A percentile compares a stretch with the other conserved stretches of the same genome.
Conservation (phyloP, 805 yeast species). For the Wickerhamiella allomyrinae region DNA sequence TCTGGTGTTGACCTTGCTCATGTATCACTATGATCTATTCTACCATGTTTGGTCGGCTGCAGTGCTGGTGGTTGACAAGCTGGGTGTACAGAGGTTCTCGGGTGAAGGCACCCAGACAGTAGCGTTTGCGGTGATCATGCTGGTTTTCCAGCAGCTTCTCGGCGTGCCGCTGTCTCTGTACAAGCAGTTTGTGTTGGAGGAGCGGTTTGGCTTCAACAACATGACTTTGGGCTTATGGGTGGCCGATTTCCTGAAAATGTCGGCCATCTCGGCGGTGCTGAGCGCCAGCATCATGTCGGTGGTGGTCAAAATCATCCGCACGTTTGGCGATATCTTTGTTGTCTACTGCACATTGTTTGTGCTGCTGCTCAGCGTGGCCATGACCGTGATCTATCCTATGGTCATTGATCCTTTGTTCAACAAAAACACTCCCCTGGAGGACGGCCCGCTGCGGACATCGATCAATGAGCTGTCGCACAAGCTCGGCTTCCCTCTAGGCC, state of each 20-base stretch:
- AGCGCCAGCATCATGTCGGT: constrained; percentile 64
- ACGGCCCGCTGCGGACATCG: constrained; percentile 70
- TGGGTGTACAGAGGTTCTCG: constrained; percentile 25
- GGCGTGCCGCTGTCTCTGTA: constrained; percentile 62
- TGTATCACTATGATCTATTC: constrained; percentile 46
- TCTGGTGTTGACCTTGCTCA: constrained; percentile 40
- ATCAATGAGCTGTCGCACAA: constrained; percentile 66
- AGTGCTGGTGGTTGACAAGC: constrained; percentile 5
- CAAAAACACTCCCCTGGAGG: constrained; percentile 77
- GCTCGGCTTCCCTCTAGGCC: constrained; percentile 73
- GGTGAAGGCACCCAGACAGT: constrained; percentile 63
- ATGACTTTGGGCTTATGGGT: constrained; percentile 59
- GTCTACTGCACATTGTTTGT: constrained; percentile 64
- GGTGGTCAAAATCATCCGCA: constrained; percentile 66
- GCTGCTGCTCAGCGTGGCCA: constrained; percentile 54
- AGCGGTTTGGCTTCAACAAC: constrained; percentile 86
- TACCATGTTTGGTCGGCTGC: constrained; percentile 49
- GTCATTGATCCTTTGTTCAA: constrained; percentile 87
- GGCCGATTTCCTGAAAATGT: constrained; percentile 52
- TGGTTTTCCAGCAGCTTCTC: constrained; percentile 36
- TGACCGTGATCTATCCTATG: constrained; percentile 66
- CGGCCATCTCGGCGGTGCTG: constrained; percentile 38
- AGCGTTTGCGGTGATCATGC: constrained; percentile 41
- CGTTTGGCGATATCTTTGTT: constrained; percentile 69
- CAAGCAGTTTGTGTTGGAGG: constrained; percentile 77